A percentile compares a stretch with the other conserved stretches of the same genome.
phyloP scores from a whole-genome alignment of 345 rosid species.

The Gossypium ekmanianum region DNA sequence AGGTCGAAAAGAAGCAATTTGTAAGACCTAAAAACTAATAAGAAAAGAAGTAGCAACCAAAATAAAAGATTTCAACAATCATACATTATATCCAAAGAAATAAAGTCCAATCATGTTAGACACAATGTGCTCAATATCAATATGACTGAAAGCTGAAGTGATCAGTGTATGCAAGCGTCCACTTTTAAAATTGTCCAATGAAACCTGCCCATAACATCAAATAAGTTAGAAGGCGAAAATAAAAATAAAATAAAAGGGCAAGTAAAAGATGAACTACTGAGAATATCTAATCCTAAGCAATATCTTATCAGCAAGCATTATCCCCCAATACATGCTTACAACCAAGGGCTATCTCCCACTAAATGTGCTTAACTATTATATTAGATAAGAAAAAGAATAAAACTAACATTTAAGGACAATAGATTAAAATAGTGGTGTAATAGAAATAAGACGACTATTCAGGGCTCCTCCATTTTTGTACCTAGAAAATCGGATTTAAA shows the following conservation, averaged over 20 bases:
- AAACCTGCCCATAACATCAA: conserved; percentile 53
- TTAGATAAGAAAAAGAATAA: background rate
- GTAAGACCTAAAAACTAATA: conserved; percentile 6
- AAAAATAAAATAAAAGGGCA: background rate
- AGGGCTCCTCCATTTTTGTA: background rate
- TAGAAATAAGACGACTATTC: background rate
- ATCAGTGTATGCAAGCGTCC: conserved; percentile 67
- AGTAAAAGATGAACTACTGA: background rate
- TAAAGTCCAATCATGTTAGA: conserved; percentile 93
- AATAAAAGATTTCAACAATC: conserved; percentile 21
- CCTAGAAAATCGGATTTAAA: background rate
- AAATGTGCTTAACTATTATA: background rate
- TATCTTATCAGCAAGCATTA: background rate
- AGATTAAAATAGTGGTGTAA: background rate
- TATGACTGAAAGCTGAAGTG: conserved; percentile 91
- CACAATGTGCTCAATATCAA: conserved; percentile 49
- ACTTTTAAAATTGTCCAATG: conserved; percentile 61
- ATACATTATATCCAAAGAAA: conserved; percentile 79
- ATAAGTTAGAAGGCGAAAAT: conserved; percentile 8
- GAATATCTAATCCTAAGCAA: background rate
- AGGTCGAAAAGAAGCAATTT: conserved; percentile 12
- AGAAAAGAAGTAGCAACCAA: conserved; percentile 6
- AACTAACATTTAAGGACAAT: background rate
- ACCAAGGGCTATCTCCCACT: background rate
- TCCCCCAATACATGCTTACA: background rate